These are phyloP conservation scores for Calonectria hongkongensis DNA, from an alignment of 2,329 filamentous ascomycete species.

Conservation along the genomic window DNA sequence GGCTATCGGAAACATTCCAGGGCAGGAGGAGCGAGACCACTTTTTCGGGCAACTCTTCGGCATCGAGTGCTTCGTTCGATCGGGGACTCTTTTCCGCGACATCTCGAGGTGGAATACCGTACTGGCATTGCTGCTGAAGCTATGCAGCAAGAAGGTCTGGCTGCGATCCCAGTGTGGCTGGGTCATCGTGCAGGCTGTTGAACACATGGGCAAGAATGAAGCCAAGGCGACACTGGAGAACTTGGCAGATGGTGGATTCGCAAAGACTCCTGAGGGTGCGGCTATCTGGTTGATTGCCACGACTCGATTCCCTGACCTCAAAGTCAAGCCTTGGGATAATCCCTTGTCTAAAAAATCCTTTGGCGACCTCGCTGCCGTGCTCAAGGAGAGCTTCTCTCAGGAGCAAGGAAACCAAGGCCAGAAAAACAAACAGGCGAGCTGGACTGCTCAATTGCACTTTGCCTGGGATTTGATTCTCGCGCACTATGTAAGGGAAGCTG, in stretches of 20 bases:
- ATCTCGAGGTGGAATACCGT: slow-evolving; percentile 78
- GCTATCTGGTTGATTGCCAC: slow-evolving; percentile 88
- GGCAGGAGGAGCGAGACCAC: slow-evolving; percentile 89
- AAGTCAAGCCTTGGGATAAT: slow-evolving; percentile 84
- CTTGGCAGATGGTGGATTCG: slow-evolving; percentile 78
- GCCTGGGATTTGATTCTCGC: slow-evolving; percentile 89
- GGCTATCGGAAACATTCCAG: slow-evolving; percentile 71
- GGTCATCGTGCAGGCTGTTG: slow-evolving; percentile 84
- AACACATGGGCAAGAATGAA: slow-evolving; percentile 75
- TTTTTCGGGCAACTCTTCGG: slow-evolving; percentile 91
- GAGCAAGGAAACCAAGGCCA: slow-evolving; percentile 64
- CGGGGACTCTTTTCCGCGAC: slow-evolving; percentile 80
- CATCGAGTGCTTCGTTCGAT: slow-evolving; percentile 88
- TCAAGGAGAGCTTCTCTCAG: slow-evolving; percentile 82
- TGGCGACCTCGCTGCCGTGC: slow-evolving; percentile 80
- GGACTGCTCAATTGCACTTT: slow-evolving; percentile 88
- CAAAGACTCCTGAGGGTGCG: slow-evolving; percentile 90
- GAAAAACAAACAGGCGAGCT: slow-evolving; percentile 80
- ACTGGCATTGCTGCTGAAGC: slow-evolving; percentile 82
- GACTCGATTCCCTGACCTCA: slow-evolving; percentile 77
- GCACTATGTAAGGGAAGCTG: slow-evolving; percentile 66
- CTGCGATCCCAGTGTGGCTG: slow-evolving; percentile 90
- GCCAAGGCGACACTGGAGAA: slow-evolving; percentile 78
- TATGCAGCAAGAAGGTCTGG: slow-evolving; percentile 91
- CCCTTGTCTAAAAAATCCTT: slow-evolving; percentile 83